Evolutionary conservation across 2,329 filamentous ascomycete genomes (phyloP).

Genomic region (Lojkania enalia): DNA sequence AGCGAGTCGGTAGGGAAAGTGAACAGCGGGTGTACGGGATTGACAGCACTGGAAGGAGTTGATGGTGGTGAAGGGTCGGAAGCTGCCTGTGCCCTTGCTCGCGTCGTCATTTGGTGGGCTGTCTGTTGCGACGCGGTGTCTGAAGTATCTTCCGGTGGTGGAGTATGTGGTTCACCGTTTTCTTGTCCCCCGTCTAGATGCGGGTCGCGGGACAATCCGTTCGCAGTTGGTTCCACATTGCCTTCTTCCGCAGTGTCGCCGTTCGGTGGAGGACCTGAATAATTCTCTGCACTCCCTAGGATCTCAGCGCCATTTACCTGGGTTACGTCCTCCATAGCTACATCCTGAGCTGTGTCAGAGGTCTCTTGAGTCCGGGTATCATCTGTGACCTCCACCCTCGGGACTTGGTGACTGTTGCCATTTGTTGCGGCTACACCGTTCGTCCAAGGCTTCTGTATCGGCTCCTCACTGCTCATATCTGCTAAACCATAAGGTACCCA

Average conservation of each 20-base stretch:
- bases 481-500: slow-evolving; percentile 62
- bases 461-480: slow-evolving; percentile 47
- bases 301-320: slow-evolving; percentile 20
- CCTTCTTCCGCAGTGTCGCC: slow-evolving; percentile 20
- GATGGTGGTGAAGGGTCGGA: slow-evolving; percentile 45
- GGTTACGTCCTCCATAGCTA: slow-evolving; percentile 32
- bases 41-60: slow-evolving; percentile 53
- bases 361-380: slow-evolving; percentile 14
- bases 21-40: slow-evolving; percentile 76
- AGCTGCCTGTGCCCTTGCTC: slow-evolving; percentile 55
- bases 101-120: slow-evolving; percentile 59
- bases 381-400: slow-evolving; percentile 10
- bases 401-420: slow-evolving; percentile 11
- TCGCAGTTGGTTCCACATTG: slow-evolving; percentile 20
- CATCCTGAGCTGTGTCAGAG: slow-evolving; percentile 21
- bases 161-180: slow-evolving; percentile 29
- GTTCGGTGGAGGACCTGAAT: slow-evolving; percentile 14
- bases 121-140: slow-evolving; percentile 49
- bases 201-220: slow-evolving; percentile 23
- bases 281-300: not conserved
- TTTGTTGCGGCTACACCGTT: slow-evolving; percentile 18
- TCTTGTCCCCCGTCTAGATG: slow-evolving; percentile 21
- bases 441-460: slow-evolving; percentile 21
- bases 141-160: slow-evolving; percentile 43
- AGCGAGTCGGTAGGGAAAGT: slow-evolving; percentile 63